Evolutionary conservation across 176 grass and related monocot species (phyloP), one percentile per base, ranked within the genome.

Genomic region (Oropetium thomaeum): DNA sequence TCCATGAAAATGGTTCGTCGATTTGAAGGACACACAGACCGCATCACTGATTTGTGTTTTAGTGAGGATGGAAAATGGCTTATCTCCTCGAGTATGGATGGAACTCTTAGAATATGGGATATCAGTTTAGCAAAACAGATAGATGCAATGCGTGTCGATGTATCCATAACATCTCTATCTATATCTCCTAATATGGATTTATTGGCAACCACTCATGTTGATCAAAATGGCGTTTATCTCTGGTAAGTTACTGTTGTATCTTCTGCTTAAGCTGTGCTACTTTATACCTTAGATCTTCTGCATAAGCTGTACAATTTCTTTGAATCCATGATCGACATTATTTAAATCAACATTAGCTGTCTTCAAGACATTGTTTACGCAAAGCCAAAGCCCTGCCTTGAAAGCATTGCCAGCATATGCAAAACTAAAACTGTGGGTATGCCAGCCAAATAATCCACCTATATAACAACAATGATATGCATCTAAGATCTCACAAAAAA

Each of bases 11-110:
- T 95, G 89, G 96, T 98, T 49, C 88, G 91, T 27, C 94, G 84
- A 69, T 98, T 98, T 65, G 88, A 89, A 85, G 96, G 91, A 4
- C 96, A 98, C 78, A 84, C 82, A 27, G 96, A 98, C 61, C 91
- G 91, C 69, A 71, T 95, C 28, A 98, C 91, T 73, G 96, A 98
- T 67, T 40, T 89, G 54, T 98, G 89, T 79, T 98, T 98, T 54
- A 98, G 96, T 76, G 89, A 92, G 72, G 96, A 98, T 88, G 96
- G 96, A 19, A 98, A 92, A 80, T 98, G 91, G 96, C 81, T 98
- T 11, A 71, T 98, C 35, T 92, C 96, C 39, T 94, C 96, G 71
- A 84, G 91, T 28, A 98, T 94, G 96, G 96, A 98, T 93, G 91
- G 96, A 51, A 94, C 86, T 52, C 79, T 98, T 58, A 89, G 91